A percentile compares a stretch with the other conserved stretches of the same genome.
phyloP scores from a whole-genome alignment of 1,284 basidiomycete genomes.

The Austroboletus niveus region DNA sequence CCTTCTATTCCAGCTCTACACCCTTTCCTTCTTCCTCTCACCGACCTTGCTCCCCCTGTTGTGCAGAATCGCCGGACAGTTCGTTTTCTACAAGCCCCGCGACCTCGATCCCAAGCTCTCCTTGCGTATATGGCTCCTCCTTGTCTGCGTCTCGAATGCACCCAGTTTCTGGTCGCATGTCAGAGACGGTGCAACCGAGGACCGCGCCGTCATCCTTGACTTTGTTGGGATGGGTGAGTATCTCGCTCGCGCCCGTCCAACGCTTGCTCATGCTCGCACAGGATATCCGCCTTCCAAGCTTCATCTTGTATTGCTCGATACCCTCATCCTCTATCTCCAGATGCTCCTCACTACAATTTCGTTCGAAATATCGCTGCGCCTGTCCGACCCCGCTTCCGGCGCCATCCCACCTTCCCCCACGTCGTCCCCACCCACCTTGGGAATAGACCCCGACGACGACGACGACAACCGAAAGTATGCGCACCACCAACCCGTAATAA shows the following conservation, averaged over 20 bases:
- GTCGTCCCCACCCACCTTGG: conserved; percentile 22
- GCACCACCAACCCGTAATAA: conserved; percentile 37
- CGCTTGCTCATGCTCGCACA: conserved; percentile 29
- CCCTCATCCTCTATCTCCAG: conserved; percentile 63
- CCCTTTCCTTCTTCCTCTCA: conserved; percentile 71
- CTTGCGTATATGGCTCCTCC: conserved; percentile 60
- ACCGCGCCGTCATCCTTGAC: conserved; percentile 63
- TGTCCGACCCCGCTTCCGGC: conserved; percentile 26
- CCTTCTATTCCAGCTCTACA: conserved; percentile 68
- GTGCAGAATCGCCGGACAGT: conserved; percentile 54
- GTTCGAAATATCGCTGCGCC: conserved; percentile 53
- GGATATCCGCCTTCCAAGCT: conserved; percentile 58
- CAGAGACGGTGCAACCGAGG: conserved; percentile 47
- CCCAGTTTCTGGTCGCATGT: conserved; percentile 62
- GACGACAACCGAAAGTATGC: conserved; percentile 24
- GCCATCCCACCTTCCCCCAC: conserved; percentile 24
- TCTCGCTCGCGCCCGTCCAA: background rate
- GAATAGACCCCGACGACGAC: conserved; percentile 23
- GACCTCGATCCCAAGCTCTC: conserved; percentile 60
- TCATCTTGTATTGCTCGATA: conserved; percentile 63
- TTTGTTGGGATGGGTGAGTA: conserved; percentile 72
- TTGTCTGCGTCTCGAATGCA: conserved; percentile 56
- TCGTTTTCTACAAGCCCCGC: conserved; percentile 61
- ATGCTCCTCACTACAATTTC: conserved; percentile 61
- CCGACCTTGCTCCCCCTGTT: conserved; percentile 60